Evolutionary conservation across 202 grass and related monocot species (phyloP).

Genomic region (Zizania palustris): DNA sequence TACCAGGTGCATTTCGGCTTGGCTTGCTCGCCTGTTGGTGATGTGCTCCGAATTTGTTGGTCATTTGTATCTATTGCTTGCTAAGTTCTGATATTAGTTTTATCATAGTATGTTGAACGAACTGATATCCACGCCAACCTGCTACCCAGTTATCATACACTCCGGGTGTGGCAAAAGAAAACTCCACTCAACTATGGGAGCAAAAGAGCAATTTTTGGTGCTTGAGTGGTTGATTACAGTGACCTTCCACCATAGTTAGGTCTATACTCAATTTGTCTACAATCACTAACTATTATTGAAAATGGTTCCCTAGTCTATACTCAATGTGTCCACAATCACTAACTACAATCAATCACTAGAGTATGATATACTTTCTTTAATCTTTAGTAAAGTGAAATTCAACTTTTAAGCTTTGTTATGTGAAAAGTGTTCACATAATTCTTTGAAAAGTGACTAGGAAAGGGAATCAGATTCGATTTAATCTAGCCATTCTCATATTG

Average conservation of each 20-base stretch:
- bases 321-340: neutral
- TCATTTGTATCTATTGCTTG: conserved; percentile 2
- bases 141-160: neutral
- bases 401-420: neutral
- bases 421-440: neutral
- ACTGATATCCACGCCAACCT: neutral
- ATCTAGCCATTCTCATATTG: neutral
- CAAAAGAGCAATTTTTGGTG: neutral
- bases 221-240: conserved; percentile 26
- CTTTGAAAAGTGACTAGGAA: neutral
- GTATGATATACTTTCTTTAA: neutral
- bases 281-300: neutral
- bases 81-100: neutral
- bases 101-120: neutral
- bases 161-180: too few species aligned
- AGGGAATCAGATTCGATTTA: neutral
- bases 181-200: too few species aligned
- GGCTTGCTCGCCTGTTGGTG: neutral
- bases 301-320: neutral
- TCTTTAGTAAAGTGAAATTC: neutral
- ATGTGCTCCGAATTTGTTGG: neutral
- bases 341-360: too few species aligned
- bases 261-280: neutral
- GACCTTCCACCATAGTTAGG: conserved; percentile 6
- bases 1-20: conserved; percentile 56